Percentiles rank a stretch among this genome's conserved stretches.
phyloP scores from a whole-genome alignment of 208 protist genomes.

The Leishmania mexicana region DNA sequence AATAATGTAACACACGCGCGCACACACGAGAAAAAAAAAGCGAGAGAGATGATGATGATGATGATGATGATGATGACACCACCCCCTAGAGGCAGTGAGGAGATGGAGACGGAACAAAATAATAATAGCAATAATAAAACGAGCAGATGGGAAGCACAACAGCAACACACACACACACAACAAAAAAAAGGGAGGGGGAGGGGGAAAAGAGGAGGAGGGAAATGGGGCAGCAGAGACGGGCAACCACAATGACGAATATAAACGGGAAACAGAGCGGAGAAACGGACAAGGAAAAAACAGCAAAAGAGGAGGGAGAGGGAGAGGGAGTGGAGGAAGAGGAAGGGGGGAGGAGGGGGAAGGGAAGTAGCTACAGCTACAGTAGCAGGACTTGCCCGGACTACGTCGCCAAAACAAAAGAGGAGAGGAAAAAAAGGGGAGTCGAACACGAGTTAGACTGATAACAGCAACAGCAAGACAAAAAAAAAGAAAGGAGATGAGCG shows the following conservation, averaged over 20 bases:
- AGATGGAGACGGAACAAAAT: background rate
- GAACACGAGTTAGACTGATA: background rate
- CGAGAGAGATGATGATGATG: background rate
- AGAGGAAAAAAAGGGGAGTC: conserved; percentile 17
- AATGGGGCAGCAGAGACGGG: background rate
- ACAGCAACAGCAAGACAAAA: background rate
- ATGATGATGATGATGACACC: too few relatives aligned
- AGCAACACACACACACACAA: too few relatives aligned
- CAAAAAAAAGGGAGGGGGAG: background rate
- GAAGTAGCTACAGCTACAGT: too few relatives aligned
- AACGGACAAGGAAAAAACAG: background rate
- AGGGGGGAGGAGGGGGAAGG: background rate
- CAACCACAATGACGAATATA: background rate
- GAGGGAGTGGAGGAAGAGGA: background rate
- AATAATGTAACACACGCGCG: background rate
- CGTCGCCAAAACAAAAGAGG: background rate
- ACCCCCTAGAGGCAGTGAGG: too few relatives aligned
- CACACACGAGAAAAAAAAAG: too few relatives aligned
- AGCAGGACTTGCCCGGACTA: too few relatives aligned
- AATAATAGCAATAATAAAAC: too few relatives aligned
- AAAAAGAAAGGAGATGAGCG: conserved; percentile 8
- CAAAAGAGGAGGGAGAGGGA: background rate
- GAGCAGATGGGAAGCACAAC: background rate
- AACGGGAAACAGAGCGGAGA: background rate
- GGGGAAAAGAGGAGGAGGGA: background rate